Evolutionary conservation across 257 asterid genomes (phyloP), one percentile per base, ranked within the genome.

Genomic region (Nicotiana paniculata): DNA sequence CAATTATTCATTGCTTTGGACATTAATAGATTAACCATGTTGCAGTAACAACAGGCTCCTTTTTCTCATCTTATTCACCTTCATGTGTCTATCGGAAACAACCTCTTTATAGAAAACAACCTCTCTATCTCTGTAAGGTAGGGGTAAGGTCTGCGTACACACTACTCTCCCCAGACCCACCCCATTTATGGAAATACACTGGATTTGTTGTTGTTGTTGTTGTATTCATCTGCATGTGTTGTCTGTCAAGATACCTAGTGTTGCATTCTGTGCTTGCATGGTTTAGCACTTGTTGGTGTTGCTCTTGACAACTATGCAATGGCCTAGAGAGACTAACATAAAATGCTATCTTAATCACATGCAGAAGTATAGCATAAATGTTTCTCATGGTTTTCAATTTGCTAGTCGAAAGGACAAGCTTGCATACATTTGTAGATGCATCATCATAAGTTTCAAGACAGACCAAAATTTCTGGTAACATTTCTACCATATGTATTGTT

Each of bases 1-100:
- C 90, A 87, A 82, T 88, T 13, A 84, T 86, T 88, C 88, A 90
- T 90, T 93, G 93, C 90, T 87, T 72, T 74, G 67, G 55, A 57
- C 26, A 63, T 82, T 83, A 79, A 84, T 30, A 51, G 81, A 26
- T 12, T 30, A 53, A 58, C 2, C 6, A 61, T 21, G 59, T 43
- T 70, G 35, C 6, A 43, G 35, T 43, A 46, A 54, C 78, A 43
- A 12, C 21, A 43, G 43, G 12, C 59, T 70, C 58, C 46, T 70
- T 21, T 21, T 13, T 28, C 2, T 43, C 58, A 21, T 9, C 32
- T 9, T 33, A 7, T 67, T 17, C 51, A 48, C 33, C 4, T 17
- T 7, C 54, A 67, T 35, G 76, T 32, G 33, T 32, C 33, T 32
- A 32, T 32, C 33, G 3, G 32, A 30, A 30, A 30, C 32, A 30